Conservation (phyloP, 2,329 filamentous ascomycete genomes). For the Westerdykella sp. region DNA sequence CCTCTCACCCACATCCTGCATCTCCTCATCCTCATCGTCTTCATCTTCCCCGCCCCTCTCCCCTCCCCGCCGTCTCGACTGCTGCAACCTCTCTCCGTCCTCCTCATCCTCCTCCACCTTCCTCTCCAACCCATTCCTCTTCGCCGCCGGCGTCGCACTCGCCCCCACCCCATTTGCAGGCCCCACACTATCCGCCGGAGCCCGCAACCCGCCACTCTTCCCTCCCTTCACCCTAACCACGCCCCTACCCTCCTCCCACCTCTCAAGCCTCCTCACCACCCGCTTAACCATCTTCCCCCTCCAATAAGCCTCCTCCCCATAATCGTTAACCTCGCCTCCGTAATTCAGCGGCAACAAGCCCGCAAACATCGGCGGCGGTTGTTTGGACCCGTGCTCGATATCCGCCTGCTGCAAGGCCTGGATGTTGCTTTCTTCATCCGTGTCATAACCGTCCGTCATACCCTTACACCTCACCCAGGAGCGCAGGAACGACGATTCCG, state of each 20-base stretch:
- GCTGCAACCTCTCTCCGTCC: constrained; percentile 8
- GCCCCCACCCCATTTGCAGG: constrained; percentile 23
- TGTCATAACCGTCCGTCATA: constrained; percentile 43
- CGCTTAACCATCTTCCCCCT: constrained; percentile 62
- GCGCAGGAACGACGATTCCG: constrained; percentile 61
- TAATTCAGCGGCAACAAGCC: constrained; percentile 56
- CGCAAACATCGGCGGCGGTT: constrained; percentile 32
- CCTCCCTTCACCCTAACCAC: constrained; percentile 17
- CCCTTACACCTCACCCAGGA: constrained; percentile 58
- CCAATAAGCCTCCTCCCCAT: constrained; percentile 65
- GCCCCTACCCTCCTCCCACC: constrained; percentile 54
- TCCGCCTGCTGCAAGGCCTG: constrained; percentile 35
- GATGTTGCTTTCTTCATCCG: constrained; percentile 34
- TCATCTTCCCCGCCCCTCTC: constrained; percentile 25
- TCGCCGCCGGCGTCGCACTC: constrained; percentile 6
- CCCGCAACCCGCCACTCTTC: constrained; percentile 56
- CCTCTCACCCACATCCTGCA: constrained; percentile 10
- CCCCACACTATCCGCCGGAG: constrained; percentile 54
- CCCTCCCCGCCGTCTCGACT: constrained; percentile 12
- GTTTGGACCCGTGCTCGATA: constrained; percentile 22
- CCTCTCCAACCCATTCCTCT: constrained; percentile 10
- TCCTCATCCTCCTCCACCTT: constrained; percentile 29
- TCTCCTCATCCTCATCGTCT: constrained; percentile 13
- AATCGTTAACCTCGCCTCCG: constrained; percentile 59
- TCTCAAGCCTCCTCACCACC: constrained; percentile 57